These are phyloP conservation scores for Phytopythium helicoides DNA, from an alignment of 352 stramenopile genomes.

Conservation along the genomic window DNA sequence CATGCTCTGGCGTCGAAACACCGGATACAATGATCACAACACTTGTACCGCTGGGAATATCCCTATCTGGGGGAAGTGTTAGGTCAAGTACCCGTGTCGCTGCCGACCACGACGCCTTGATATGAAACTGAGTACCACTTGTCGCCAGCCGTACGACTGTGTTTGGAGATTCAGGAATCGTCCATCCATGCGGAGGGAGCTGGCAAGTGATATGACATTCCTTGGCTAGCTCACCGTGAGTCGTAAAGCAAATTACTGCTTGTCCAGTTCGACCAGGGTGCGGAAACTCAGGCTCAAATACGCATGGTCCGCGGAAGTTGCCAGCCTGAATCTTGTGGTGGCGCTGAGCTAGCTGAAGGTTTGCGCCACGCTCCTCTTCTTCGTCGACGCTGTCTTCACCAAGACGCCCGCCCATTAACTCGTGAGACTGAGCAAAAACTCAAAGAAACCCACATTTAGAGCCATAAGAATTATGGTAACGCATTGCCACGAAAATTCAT, in stretches of 20 bases:
- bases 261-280: conserved; percentile 48
- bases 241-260: conserved; percentile 50
- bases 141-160: conserved; percentile 31
- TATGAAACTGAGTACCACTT: conserved; percentile 12
- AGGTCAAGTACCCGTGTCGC: conserved; percentile 47
- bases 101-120: conserved; percentile 31
- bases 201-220: conserved; percentile 47
- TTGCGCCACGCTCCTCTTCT: conserved; percentile 47
- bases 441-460: no score
- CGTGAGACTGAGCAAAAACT: no score
- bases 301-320: conserved; percentile 36
- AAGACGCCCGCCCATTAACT: no score
- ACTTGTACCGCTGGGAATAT: conserved; percentile 30
- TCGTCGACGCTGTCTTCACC: conserved; percentile 17
- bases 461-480: no score
- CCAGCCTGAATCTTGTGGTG: conserved; percentile 56
- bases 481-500: no score
- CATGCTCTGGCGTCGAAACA: conserved; percentile 49
- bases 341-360: conserved; percentile 70
- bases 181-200: conserved; percentile 61
- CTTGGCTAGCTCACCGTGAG: conserved; percentile 26
- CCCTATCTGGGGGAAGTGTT: conserved; percentile 37
- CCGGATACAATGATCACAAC: conserved; percentile 52
- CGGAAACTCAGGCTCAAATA: conserved; percentile 44
- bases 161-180: conserved; percentile 28